Evolutionary conservation across 768 basidiomycete species (phyloP), one percentile per base, ranked within the genome.

Genomic region (Lenzites betulinus): DNA sequence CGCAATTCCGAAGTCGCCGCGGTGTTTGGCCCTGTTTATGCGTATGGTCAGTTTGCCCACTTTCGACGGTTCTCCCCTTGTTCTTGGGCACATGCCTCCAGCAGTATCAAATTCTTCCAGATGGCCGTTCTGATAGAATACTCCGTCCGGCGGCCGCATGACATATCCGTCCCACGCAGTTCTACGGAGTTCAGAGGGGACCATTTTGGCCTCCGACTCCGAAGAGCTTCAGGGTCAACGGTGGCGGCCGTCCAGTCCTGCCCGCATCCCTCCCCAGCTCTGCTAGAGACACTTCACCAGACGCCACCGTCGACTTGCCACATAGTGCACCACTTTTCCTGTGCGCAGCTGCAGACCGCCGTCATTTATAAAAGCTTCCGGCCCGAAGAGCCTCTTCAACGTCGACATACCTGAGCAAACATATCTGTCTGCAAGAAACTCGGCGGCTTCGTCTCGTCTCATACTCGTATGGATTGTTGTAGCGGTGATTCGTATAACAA

Each of bases 11-110:
- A n/a, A n/a, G n/a, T n/a, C n/a, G n/a, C n/a, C n/a, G n/a, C n/a
- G n/a, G n/a, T 50, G n/a, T 55, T 60, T 54, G 47, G 16, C 7
- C 7, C 38, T 54, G 18, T 60, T 60, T 60, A 53, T 25, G 42
- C 28, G 53, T 60, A 53, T 60, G 49, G 59, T 47, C 30, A 49
- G 26, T 30, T 50, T 50, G 22, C 22, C 22, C 44, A 22, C 4
- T 49, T 26, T 30, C 26, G 8, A 16, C 28, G 15, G 13, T 53
- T 55, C 30, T 18, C 28, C 48, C 30, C 39, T 60, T 53, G 51
- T 60, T 39, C 51, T 54, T 53, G 36, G 39, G 13, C 53, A 25
- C 59, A 55, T 43, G 53, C 53, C 38, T 47, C 11, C 39, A 33
- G n/a, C 18, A 41, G 52, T 23, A n/a, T n/a, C 49, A 6, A 1